Base-by-base conservation (phyloP, 1,139 yeast species). In the Diutina pseudorugosa region DNA sequence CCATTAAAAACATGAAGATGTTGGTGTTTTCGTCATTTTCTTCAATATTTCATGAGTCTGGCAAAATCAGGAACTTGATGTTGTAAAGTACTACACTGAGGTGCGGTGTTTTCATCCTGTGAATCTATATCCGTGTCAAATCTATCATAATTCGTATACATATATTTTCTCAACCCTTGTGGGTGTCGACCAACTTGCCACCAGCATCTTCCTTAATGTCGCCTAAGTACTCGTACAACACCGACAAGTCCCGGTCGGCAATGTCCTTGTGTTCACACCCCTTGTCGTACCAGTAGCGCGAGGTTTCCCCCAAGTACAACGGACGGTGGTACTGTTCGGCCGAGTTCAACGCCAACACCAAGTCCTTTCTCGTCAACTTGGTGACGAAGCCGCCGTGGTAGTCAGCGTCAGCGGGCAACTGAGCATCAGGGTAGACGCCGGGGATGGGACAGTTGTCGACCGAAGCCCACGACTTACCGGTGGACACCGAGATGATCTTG, bases 391-490 rank as follows among this genome's bases (percentile, higher is more conserved):
- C 85, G 44, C 82, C 82, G 8, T 66, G 61, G 59, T 72, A 80
- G 42, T 71, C 75, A 18, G 67, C 69, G 51, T 77, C 79, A 30
- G 77, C 71, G 1, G 85, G 84, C 56, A 73, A 58, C 49, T 62
- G 59, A 52, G 59, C 59, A 51, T 72, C 77, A 3, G 80, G 75
- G 55, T 73, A 72, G 9, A 74, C 76, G 4, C 79, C 80, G 0
- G 77, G 74, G 49, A 80, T 80, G 1, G 85, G 85, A 62, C 80
- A 77, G 62, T 80, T 80, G 59, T 76, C 81, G 43, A 75, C 81
- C 2, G 81, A 70, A 18, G 83, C 80, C 85, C 85, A 80, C 16
- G 79, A 70, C 58, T 78, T 75, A 43, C 84, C 85, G 6, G 83
- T 76, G n/a, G 82, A 76, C 2, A 77, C 78, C 41, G 81, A 67